phyloP scores from a whole-genome alignment of 768 basidiomycete genomes.

The Trichaptum fuscoviolaceum region DNA sequence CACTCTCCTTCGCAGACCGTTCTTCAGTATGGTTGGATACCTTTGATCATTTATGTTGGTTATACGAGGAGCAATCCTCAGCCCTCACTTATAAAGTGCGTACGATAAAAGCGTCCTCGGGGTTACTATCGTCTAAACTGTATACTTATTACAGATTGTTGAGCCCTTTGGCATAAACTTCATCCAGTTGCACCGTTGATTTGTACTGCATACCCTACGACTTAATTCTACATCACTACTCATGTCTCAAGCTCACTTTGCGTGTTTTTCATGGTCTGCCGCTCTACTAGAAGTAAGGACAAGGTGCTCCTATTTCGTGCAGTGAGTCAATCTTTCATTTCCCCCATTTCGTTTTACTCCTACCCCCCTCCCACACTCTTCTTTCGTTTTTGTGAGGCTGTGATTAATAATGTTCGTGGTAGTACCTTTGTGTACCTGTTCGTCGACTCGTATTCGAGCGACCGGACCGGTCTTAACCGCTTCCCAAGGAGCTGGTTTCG shows the following conservation, averaged over 20 bases:
- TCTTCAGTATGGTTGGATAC: conserved; percentile 94
- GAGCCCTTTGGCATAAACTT: conserved; percentile 76
- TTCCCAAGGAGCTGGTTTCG: conserved; percentile 41
- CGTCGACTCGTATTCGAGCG: conserved; percentile 18
- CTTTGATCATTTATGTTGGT: conserved; percentile 92
- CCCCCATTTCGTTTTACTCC: too few species aligned
- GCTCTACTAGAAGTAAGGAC: conserved; percentile 9
- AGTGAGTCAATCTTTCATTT: too few species aligned
- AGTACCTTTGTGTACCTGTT: conserved; percentile 33
- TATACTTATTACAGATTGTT: conserved; percentile 59
- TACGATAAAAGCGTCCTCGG: conserved; percentile 16
- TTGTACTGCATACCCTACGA: conserved; percentile 19
- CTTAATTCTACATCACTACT: neutral
- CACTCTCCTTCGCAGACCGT: conserved; percentile 52
- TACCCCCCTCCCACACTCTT: neutral
- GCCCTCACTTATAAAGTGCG: conserved; percentile 92
- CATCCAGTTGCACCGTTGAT: conserved; percentile 3
- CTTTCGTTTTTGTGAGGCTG: conserved; percentile 15
- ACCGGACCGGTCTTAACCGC: conserved; percentile 42
- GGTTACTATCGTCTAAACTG: conserved; percentile 4
- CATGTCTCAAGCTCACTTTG: neutral
- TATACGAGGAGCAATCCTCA: conserved; percentile 91
- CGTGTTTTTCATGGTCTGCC: neutral
- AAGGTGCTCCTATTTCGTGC: neutral
- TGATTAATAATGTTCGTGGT: conserved; percentile 71